phyloP scores from a whole-genome alignment of 2,329 filamentous ascomycete genomes.

The Penicillium brevicompactum region DNA sequence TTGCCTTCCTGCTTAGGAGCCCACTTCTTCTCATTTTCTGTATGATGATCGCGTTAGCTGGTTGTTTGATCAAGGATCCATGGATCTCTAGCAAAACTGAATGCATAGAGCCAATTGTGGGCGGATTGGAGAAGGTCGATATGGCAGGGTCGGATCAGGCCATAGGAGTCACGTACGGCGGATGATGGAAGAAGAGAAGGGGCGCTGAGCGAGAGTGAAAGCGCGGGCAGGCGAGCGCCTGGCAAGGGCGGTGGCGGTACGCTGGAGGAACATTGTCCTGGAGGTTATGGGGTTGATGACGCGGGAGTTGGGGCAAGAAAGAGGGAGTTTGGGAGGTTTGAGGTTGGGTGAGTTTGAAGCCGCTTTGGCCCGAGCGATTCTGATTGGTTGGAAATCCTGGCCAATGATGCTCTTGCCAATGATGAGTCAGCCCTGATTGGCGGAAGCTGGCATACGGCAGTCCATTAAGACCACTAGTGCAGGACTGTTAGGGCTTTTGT shows the following conservation, averaged over 20 bases:
- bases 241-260: constrained; percentile 49
- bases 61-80: background rate
- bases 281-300: constrained; percentile 24
- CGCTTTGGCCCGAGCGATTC: constrained; percentile 36
- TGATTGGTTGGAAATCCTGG: constrained; percentile 18
- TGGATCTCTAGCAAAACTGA: background rate
- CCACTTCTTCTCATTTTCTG: constrained; percentile 43
- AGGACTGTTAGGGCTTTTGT: constrained; percentile 19
- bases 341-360: constrained; percentile 42
- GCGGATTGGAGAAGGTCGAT: constrained; percentile 15
- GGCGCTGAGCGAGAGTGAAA: constrained; percentile 42
- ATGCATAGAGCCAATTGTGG: constrained; percentile 25
- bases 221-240: constrained; percentile 48
- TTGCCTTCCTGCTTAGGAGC: constrained; percentile 46
- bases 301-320: constrained; percentile 29
- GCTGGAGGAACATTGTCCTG: constrained; percentile 51
- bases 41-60: constrained; percentile 28
- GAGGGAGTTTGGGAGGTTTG: constrained; percentile 37
- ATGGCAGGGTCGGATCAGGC: constrained; percentile 28
- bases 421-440: constrained; percentile 23
- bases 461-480: constrained; percentile 5
- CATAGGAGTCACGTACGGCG: constrained; percentile 47
- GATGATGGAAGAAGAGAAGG: constrained; percentile 48
- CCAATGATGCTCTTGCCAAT: constrained; percentile 13
- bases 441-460: constrained; percentile 6